Evolutionary conservation across 2,329 filamentous ascomycete genomes (phyloP).

Genomic region (Stachybotrys elegans): DNA sequence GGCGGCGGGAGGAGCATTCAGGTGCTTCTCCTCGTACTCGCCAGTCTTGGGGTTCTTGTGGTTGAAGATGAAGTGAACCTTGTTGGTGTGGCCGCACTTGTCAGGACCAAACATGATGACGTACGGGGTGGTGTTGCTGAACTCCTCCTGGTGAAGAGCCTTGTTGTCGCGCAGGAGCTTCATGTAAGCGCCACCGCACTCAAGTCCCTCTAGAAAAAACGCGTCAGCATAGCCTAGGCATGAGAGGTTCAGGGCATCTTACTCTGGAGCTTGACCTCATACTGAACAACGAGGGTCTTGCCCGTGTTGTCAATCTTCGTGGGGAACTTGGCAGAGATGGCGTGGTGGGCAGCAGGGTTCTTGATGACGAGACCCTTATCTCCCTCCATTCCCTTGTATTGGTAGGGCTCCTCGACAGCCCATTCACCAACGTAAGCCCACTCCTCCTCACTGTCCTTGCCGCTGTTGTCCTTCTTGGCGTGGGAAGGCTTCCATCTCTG

Average conservation of each 20-base stretch:
- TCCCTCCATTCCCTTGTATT: conserved; percentile 87
- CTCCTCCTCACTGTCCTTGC: conserved; percentile 66
- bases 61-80: conserved; percentile 98
- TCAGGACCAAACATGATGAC: conserved; percentile 99
- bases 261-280: conserved; percentile 99
- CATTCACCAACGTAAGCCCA: conserved; percentile 98
- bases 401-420: conserved; percentile 88
- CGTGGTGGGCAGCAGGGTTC: conserved; percentile 96
- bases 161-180: conserved; percentile 98
- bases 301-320: conserved; percentile 96
- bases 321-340: conserved; percentile 97
- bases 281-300: conserved; percentile 96
- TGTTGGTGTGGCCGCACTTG: conserved; percentile 99
- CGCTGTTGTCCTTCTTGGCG: conserved; percentile 84
- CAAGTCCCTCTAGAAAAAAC: conserved; percentile 70
- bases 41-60: conserved; percentile 99
- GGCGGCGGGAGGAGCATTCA: conserved; percentile 76
- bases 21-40: conserved; percentile 99
- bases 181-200: conserved; percentile 97
- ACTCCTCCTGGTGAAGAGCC: conserved; percentile 94
- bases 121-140: conserved; percentile 94
- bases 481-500: conserved; percentile 88
- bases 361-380: conserved; percentile 98
- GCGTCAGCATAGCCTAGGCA: conserved; percentile 5
- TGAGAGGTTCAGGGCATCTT: conserved; percentile 34